These are phyloP conservation scores for Annulohypoxylon nitens DNA, from an alignment of 495 filamentous ascomycete genomes.

Conservation along the genomic window DNA sequence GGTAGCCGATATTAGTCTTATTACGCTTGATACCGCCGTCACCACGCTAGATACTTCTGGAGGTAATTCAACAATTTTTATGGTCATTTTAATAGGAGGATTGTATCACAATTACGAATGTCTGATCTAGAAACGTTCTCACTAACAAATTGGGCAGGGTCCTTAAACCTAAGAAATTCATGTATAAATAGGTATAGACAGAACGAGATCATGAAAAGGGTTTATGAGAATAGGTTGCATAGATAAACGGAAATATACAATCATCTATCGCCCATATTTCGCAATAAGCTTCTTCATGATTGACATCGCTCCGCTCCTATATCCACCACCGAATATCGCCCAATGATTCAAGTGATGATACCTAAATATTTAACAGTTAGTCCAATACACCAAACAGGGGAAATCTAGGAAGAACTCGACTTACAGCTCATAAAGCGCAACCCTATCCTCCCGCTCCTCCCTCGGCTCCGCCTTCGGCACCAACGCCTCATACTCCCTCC, in stretches of 20 bases:
- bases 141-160: too few relatives aligned
- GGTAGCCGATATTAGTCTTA: slow-evolving; percentile 11
- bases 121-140: too few relatives aligned
- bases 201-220: background rate
- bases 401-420: slow-evolving; percentile 50
- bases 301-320: slow-evolving; percentile 76
- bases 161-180: too few relatives aligned
- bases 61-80: background rate
- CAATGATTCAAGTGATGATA: slow-evolving; percentile 94
- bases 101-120: too few relatives aligned
- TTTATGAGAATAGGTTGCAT: background rate
- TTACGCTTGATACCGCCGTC: background rate
- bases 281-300: slow-evolving; percentile 78
- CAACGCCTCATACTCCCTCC: slow-evolving; percentile 79
- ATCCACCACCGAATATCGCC: slow-evolving; percentile 84
- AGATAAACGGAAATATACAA: background rate
- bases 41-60: background rate
- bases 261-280: slow-evolving; percentile 69
- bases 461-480: slow-evolving; percentile 84
- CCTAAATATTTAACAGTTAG: slow-evolving; percentile 53
- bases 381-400: slow-evolving; percentile 5
- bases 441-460: slow-evolving; percentile 85
- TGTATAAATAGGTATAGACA: background rate
- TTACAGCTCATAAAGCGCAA: slow-evolving; percentile 84
- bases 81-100: background rate